phyloP scores from a whole-genome alignment of 495 filamentous ascomycete genomes.

The Evernia prunastri region DNA sequence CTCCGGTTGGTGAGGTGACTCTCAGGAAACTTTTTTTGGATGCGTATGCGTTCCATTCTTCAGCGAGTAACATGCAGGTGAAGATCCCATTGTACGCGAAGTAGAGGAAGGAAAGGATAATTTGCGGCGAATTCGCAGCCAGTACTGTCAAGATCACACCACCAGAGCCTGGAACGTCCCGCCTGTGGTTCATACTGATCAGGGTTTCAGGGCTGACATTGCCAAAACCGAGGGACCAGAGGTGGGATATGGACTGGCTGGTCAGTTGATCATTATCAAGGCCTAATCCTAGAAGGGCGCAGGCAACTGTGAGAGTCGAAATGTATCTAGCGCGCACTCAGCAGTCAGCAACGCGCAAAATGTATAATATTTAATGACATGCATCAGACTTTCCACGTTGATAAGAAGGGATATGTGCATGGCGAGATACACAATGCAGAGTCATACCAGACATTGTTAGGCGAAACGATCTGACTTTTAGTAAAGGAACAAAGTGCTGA shows the following conservation, averaged over 20 bases:
- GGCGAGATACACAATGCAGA: too few species aligned
- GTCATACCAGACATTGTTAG: too few species aligned
- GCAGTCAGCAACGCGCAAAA: neutral
- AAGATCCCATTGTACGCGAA: slow-evolving; percentile 36
- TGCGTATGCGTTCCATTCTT: slow-evolving; percentile 34
- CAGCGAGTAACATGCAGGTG: slow-evolving; percentile 37
- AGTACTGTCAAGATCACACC: slow-evolving; percentile 30
- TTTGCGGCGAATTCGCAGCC: slow-evolving; percentile 41
- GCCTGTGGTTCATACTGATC: slow-evolving; percentile 6
- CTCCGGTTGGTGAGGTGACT: slow-evolving; percentile 39
- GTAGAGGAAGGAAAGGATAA: slow-evolving; percentile 40
- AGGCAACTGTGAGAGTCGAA: neutral
- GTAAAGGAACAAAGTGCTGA: too few species aligned
- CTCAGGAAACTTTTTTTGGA: slow-evolving; percentile 35
- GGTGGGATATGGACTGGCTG: slow-evolving; percentile 16
- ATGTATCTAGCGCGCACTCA: neutral
- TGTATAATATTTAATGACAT: neutral
- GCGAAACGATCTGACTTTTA: too few species aligned
- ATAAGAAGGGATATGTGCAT: too few species aligned
- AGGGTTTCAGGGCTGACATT: slow-evolving; percentile 27
- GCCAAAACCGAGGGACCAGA: slow-evolving; percentile 30
- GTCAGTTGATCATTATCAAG: slow-evolving; percentile 7
- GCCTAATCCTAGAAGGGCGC: neutral
- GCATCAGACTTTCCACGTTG: too few species aligned
- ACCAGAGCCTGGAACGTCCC: slow-evolving; percentile 8